Evolutionary conservation across 1,284 basidiomycete genomes (phyloP), one percentile per base, ranked within the genome.

Genomic region (Austroboletus novae-zelandiae): DNA sequence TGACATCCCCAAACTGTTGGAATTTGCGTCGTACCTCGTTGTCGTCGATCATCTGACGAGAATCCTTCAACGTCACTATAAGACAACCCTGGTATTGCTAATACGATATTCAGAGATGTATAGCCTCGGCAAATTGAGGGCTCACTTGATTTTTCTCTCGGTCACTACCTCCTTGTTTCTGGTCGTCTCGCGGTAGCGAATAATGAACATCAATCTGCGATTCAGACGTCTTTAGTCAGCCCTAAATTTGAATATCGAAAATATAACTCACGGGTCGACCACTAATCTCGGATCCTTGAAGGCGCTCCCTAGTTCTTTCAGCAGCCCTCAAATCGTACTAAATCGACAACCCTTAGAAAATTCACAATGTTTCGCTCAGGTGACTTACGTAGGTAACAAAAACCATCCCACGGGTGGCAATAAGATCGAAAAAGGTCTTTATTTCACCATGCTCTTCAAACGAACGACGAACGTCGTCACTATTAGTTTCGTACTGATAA

Each of bases 181-280:
- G 85, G 50, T 98, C 94, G 59, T 91, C 92, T 54, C 91, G 86
- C 5, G 96, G 96, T 35, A 99, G 74, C 27, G 92, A 95, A 72
- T 94, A 99, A 69, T 99, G 96, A 0, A 99, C 95, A 74, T 99
- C 96, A 67, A 98, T 96, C 89, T 96, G 58, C 9, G 41, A 47
- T 23, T 23, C 41, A 15, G 23, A 42, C 1, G 15, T 6, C 37
- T 48, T 48, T 32, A 1, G 43, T 53, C 27, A 59, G 27, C 40
- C 27, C 18, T 7, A 27, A 40, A 7, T 2, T 15, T 23, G 14
- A 1, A 36, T 27, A n/a, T 4, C 7, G 27, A 44, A 34, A 40
- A 18, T 6, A 43, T 35, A 39, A 75, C 90, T 73, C 61, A 94
- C 91, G 34, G 89, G 86, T 59, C 94, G 80, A 10, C 89, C 87